Conservation (phyloP, 108 stramenopile genomes). For the Pseudonitzschia multiseries region DNA sequence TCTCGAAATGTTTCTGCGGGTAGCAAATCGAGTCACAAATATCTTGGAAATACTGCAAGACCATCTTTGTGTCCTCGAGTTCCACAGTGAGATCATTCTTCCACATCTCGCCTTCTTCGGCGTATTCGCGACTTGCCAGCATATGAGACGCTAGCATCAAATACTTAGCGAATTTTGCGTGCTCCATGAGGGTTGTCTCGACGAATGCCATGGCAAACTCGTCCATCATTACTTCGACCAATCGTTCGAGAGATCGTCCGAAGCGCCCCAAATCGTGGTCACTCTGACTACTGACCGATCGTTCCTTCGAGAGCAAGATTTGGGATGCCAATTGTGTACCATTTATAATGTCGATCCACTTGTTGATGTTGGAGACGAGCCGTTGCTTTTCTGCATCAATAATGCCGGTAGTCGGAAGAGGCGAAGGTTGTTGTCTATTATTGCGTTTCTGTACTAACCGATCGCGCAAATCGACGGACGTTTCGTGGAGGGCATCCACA, state of each 20-base stretch:
- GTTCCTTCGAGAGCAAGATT: conserved; percentile 28
- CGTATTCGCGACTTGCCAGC: conserved; percentile 34
- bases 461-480: conserved; percentile 53
- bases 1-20: neutral
- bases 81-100: conserved; percentile 37
- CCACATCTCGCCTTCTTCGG: conserved; percentile 18
- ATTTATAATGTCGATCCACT: conserved; percentile 75
- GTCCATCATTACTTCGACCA: conserved; percentile 64
- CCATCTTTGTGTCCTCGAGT: conserved; percentile 54
- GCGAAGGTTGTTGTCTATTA: neutral
- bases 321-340: conserved; percentile 59
- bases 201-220: conserved; percentile 65
- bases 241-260: conserved; percentile 54
- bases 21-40: conserved; percentile 24
- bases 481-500: conserved; percentile 67
- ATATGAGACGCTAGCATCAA: conserved; percentile 70
- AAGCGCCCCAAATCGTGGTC: conserved; percentile 62
- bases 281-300: conserved; percentile 21
- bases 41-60: conserved; percentile 25
- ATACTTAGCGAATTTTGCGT: conserved; percentile 72
- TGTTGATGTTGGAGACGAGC: conserved; percentile 45
- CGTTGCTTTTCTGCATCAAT: conserved; percentile 23
- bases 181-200: conserved; percentile 73
- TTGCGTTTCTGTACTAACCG: conserved; percentile 12
- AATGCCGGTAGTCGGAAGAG: neutral